Evolutionary conservation across 75 land plant genomes (phyloP), one percentile per base, ranked within the genome.

Genomic region (Sequoia sempervirens): DNA sequence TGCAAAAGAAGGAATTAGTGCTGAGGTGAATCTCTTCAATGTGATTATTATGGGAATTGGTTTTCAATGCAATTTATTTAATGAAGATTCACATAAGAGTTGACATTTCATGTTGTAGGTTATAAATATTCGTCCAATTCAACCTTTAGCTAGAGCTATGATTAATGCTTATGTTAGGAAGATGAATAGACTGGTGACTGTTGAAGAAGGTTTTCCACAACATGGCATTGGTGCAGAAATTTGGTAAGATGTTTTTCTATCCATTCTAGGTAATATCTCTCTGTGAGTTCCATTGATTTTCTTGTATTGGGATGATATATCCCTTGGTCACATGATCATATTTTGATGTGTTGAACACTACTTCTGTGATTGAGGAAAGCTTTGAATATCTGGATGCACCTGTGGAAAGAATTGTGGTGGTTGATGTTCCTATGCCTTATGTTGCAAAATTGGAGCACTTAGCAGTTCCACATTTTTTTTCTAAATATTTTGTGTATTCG

Each of bases 401-500:
- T 12, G 93, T 96, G 47, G 96, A 96, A 81, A 92, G 98, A 83
- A 91, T 97, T 61, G 84, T 91, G 23, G 99, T 96, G 37, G 99
- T 98, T 61, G 99, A 97, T 90, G 92, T 97, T 86, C 99, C 99
- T 15, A 96, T 93, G 96, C 99, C 99, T 9, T 97, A 94, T 84
- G 99, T 98, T 32, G 94, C 99, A 18, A 97, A 94, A 83, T 89
- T 97, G 41, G 99, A 97, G 88, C 92, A 98, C 43, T 61, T 97
- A 88, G 98, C 98, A 80, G 87, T 96, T 76, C 99, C 99, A 69
- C 99, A 98, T 98, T n/a, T 97, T 80, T 38, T 46, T n/a, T 40
- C n/a, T 26, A 41, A 43, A 78, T 26, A 1, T 40, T 74, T 38
- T 75, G 26, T 30, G 2, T 18, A 41, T 47, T 23, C 46, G 10